Evolutionary conservation across 257 asterid species (phyloP), one percentile per base, ranked within the genome.

Genomic region (Parsonsia alboflavescens): DNA sequence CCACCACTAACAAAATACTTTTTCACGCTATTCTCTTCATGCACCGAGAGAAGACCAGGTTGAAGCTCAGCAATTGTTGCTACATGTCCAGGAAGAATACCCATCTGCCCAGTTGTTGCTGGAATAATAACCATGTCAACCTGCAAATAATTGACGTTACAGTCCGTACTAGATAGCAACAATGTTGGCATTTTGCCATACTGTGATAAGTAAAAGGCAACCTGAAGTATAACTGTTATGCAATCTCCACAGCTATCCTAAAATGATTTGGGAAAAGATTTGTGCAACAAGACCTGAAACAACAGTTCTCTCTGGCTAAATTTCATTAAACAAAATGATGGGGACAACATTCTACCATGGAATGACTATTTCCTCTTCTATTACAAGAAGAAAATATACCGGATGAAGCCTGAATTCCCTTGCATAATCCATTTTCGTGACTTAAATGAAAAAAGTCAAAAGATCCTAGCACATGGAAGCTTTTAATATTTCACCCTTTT

Each of bases 41-140:
- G 91, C 33, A 88, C 79, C 33, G 88, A 75, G 36, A 84, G 79
- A 6, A 86, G 71, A 63, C 96, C 88, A 0, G 92, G 84, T 74
- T 89, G 86, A 67, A 89, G 83, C 84, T 84, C 91, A 9, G 92
- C 81, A 59, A 89, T 83, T 52, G 86, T 84, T 10, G 89, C 41
- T 42, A 79, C 78, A 44, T 89, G 91, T 68, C 91, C 92, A 2
- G 92, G 89, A 68, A 84, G 86, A 68, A 87, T 76, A 28, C 92
- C 91, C 91, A 87, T 79, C 79, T 83, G 83, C 69, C 90, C 96
- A 7, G 85, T 77, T 70, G 84, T 70, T 22, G 89, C 84, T 6
- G 96, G 92, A 33, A 85, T 80, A 26, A 67, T 79, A 16, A 86
- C 87, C 90, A 84, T 85, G 75, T 89, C 96, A 64, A 86, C 96